Evolutionary conservation across 106 monocot genomes (phyloP).

Genomic region (Triglochin maritima): DNA sequence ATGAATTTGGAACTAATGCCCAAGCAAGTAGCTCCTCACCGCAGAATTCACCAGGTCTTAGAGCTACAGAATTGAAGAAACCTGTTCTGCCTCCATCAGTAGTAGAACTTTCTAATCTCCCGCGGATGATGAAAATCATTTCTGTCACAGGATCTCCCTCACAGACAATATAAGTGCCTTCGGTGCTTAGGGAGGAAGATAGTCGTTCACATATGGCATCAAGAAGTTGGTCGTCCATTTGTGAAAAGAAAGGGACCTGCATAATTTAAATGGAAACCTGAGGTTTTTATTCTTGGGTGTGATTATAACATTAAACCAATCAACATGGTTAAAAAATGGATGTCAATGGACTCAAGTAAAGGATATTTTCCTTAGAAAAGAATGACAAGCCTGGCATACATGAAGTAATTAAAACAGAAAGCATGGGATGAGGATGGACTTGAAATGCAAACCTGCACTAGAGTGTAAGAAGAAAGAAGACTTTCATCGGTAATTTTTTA

Average conservation of each 20-base stretch:
- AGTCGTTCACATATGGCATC: slow-evolving; percentile 79
- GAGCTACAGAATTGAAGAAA: slow-evolving; percentile 63
- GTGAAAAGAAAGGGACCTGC: slow-evolving; percentile 69
- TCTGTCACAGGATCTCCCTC: slow-evolving; percentile 78
- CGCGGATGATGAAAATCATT: slow-evolving; percentile 78
- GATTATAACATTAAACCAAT: too few relatives aligned
- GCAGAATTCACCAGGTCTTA: slow-evolving; percentile 65
- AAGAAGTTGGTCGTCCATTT: slow-evolving; percentile 72
- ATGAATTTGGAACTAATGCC: slow-evolving; percentile 59
- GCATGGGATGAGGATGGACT: too few relatives aligned
- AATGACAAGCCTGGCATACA: too few relatives aligned
- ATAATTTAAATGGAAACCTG: background rate
- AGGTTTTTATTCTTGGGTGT: too few relatives aligned
- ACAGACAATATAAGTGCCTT: slow-evolving; percentile 56
- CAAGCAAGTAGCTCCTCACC: slow-evolving; percentile 72
- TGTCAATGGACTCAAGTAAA: too few relatives aligned
- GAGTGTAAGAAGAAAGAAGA: too few relatives aligned
- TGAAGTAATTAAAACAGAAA: too few relatives aligned
- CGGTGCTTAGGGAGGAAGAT: slow-evolving; percentile 53
- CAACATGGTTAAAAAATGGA: too few relatives aligned
- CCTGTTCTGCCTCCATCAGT: slow-evolving; percentile 72
- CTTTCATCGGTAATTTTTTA: too few relatives aligned
- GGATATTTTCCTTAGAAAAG: too few relatives aligned
- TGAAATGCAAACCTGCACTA: too few relatives aligned
- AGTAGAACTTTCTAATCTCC: slow-evolving; percentile 66